Evolutionary conservation across 805 yeast genomes (phyloP).

Genomic region (Maudiozyma saulgeensis): DNA sequence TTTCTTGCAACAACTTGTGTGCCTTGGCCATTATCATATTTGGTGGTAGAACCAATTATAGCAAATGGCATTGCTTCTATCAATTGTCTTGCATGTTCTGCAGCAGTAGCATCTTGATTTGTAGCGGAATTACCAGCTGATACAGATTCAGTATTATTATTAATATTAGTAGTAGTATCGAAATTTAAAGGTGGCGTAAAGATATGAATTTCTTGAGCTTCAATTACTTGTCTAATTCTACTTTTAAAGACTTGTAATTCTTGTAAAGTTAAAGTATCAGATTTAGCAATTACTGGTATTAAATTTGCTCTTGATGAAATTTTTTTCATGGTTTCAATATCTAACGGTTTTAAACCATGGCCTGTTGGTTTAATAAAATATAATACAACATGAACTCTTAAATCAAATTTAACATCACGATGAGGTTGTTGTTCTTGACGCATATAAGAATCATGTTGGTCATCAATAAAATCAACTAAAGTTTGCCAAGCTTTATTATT

Average conservation of each 20-base stretch:
- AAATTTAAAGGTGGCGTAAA: constrained; percentile 74
- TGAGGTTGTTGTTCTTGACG: constrained; percentile 89
- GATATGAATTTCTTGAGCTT: constrained; percentile 72
- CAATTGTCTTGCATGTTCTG: constrained; percentile 71
- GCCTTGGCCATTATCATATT: constrained; percentile 55
- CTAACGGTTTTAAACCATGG: constrained; percentile 77
- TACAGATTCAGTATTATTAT: background rate
- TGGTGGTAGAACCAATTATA: constrained; percentile 66
- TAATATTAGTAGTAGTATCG: constrained; percentile 4
- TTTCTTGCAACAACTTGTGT: constrained; percentile 64
- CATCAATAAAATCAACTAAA: constrained; percentile 78
- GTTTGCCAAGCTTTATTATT: constrained; percentile 83
- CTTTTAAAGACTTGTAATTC: constrained; percentile 63
- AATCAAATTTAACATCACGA: constrained; percentile 56
- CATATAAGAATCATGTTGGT: constrained; percentile 81
- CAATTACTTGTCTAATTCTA: constrained; percentile 73
- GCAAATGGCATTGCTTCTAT: constrained; percentile 86
- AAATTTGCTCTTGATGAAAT: constrained; percentile 72
- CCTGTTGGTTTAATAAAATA: constrained; percentile 90
- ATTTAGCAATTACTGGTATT: constrained; percentile 81
- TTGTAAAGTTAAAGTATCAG: constrained; percentile 70
- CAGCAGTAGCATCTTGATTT: constrained; percentile 50
- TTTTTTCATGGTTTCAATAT: constrained; percentile 80
- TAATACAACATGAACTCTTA: constrained; percentile 83
- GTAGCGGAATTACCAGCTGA: background rate